phyloP scores from a whole-genome alignment of 192 early-diverging fungal genomes.

The Coemansia guatemalensis region DNA sequence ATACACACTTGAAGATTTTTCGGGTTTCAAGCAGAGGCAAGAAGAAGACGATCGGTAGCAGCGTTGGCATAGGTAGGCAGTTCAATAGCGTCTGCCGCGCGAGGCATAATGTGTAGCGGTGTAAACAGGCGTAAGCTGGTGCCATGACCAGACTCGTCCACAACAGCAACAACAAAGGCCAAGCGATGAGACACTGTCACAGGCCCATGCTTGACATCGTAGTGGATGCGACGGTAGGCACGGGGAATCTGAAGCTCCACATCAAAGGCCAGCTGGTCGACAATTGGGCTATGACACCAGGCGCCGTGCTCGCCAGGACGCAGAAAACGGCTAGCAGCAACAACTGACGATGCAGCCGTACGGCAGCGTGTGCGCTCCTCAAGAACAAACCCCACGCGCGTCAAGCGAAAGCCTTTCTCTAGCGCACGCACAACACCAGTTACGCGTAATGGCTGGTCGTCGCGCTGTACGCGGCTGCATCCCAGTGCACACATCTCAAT shows the following conservation, averaged over 20 bases:
- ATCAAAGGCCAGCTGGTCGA: conserved; percentile 51
- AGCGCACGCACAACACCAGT: conserved; percentile 43
- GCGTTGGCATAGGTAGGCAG: conserved; percentile 43
- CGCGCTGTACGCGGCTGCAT: conserved; percentile 51
- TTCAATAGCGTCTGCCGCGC: conserved; percentile 23
- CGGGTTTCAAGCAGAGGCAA: conserved; percentile 7
- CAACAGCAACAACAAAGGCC: conserved; percentile 49
- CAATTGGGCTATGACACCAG: conserved; percentile 31
- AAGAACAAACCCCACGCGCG: conserved; percentile 42
- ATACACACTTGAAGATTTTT: no score
- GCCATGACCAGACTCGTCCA: conserved; percentile 41
- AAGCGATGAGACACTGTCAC: conserved; percentile 50
- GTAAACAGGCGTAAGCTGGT: conserved; percentile 51
- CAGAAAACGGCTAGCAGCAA: conserved; percentile 37
- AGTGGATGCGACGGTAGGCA: conserved; percentile 50
- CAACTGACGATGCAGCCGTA: conserved; percentile 18
- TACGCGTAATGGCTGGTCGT: conserved; percentile 37
- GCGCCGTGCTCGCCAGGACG: conserved; percentile 23
- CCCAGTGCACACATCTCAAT: conserved; percentile 52
- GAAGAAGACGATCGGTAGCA: conserved; percentile 37
- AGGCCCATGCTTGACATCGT: conserved; percentile 46
- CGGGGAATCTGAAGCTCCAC: conserved; percentile 48
- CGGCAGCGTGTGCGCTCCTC: conserved; percentile 52
- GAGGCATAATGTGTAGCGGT: conserved; percentile 51
- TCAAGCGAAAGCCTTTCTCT: conserved; percentile 47